A percentile compares a stretch with the other conserved stretches of the same genome.
Evolutionary conservation across 2,329 filamentous ascomycete genomes (phyloP).

Genomic region (Phialemonium atrogriseum): DNA sequence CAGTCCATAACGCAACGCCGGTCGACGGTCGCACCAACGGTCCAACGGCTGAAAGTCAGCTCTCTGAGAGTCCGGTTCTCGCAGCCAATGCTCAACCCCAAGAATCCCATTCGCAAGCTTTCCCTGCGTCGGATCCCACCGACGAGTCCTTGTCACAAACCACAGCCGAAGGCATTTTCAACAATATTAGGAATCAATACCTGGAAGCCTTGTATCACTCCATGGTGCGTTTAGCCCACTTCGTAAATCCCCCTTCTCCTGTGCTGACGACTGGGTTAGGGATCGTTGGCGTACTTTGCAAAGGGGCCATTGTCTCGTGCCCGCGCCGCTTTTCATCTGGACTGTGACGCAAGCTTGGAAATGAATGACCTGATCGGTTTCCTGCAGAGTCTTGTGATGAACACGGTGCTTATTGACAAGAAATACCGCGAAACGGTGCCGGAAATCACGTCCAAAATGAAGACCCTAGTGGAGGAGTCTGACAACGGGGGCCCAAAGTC

Average conservation of each 20-base stretch:
- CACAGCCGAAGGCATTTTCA: slow-evolving; percentile 44
- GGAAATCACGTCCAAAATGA: slow-evolving; percentile 49
- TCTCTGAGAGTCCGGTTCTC: too few species aligned
- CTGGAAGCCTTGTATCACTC: slow-evolving; percentile 55
- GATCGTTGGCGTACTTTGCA: slow-evolving; percentile 73
- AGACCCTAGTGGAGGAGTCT: slow-evolving; percentile 46
- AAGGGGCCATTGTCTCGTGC: slow-evolving; percentile 74
- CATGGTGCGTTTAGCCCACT: slow-evolving; percentile 37
- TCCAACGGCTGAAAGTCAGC: too few species aligned
- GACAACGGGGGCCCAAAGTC: slow-evolving; percentile 34
- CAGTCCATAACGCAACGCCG: too few species aligned
- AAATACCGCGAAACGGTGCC: slow-evolving; percentile 70
- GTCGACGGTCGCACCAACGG: too few species aligned
- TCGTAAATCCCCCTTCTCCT: slow-evolving; percentile 5
- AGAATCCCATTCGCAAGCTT: neutral
- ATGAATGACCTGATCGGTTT: slow-evolving; percentile 59
- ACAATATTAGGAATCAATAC: slow-evolving; percentile 50
- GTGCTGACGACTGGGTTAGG: slow-evolving; percentile 35
- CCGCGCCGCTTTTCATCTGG: slow-evolving; percentile 59
- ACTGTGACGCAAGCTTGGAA: slow-evolving; percentile 50
- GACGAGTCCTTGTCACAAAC: slow-evolving; percentile 23
- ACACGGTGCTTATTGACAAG: slow-evolving; percentile 62
- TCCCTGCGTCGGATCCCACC: slow-evolving; percentile 5
- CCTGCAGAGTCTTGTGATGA: slow-evolving; percentile 59
- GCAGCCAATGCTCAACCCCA: too few species aligned